Evolutionary conservation across 2,329 filamentous ascomycete genomes (phyloP).

Genomic region (Alternaria arborescens): DNA sequence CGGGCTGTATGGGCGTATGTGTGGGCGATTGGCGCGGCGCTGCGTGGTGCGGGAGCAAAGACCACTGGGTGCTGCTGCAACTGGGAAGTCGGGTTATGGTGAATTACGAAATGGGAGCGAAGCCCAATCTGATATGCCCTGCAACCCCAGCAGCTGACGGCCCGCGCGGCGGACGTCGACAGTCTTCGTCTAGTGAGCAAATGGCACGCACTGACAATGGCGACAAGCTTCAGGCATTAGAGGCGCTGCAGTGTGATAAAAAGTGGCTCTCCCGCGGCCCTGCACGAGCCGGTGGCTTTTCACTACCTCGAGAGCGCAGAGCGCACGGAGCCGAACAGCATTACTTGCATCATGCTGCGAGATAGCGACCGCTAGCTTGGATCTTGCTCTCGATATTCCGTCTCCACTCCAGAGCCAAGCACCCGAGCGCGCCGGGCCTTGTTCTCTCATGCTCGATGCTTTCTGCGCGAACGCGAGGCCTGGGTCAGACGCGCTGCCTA

Average conservation of each 20-base stretch:
- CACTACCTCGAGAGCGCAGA: constrained; percentile 3
- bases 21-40: constrained; percentile 6
- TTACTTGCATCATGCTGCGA: constrained; percentile 35
- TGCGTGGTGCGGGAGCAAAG: constrained; percentile 14
- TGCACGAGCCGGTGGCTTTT: constrained; percentile 28
- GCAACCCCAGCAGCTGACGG: constrained; percentile 30
- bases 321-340: constrained; percentile 22
- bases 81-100: constrained; percentile 14
- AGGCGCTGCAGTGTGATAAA: constrained; percentile 27
- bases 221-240: constrained; percentile 11
- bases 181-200: constrained; percentile 28
- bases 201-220: constrained; percentile 26
- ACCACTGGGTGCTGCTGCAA: constrained; percentile 5
- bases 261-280: constrained; percentile 14
- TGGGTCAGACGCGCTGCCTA: constrained; percentile 32
- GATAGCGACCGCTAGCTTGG: constrained; percentile 36
- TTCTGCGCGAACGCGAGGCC: constrained; percentile 1
- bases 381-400: constrained; percentile 32
- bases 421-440: constrained; percentile 21
- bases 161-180: constrained; percentile 26
- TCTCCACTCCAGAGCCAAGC: constrained; percentile 27
- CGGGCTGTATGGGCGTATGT: neutral
- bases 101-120: constrained; percentile 23
- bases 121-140: constrained; percentile 27
- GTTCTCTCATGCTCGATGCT: constrained; percentile 1